Evolutionary conservation across 2,329 filamentous ascomycete species (phyloP), one percentile per base, ranked within the genome.

Genomic region (Penicillium psychrosexuale): DNA sequence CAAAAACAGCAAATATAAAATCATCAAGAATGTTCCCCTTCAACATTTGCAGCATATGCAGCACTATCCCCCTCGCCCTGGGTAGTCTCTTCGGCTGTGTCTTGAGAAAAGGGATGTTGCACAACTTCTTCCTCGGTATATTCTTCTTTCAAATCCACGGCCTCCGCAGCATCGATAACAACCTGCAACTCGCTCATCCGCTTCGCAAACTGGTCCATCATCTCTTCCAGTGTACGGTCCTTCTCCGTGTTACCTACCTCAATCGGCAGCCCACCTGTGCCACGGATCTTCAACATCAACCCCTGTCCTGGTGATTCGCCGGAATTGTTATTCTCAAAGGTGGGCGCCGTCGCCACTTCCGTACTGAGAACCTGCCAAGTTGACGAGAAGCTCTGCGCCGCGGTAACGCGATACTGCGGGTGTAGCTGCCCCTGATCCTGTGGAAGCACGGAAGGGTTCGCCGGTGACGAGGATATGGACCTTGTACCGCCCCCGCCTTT

Each of bases 331-430:
- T 78, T 79, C 40, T 83, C 82, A 68, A 85, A 88, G 2, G 83
- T 87, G 1, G 87, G 87, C 15, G 87, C 86, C 9, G 78, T 77
- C 8, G 76, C 75, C 9, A 88, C 72, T 9, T 74, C 73, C 0
- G 81, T 80, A 15, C 75, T 73, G 33, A 84, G 74, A 13, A 87
- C 79, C 64, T 88, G 85, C 86, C 93, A 97, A 47, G 87, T 83
- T 0, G 86, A 77, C 8, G 84, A 88, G 12, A 97, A 76, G 58
- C 87, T 91, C 39, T 88, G 84, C 1, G 89, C 88, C 53, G 84
- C 84, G 0, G 82, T 77, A 0, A 97, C 83, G 1, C 74, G 77
- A 51, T 73, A 77, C 27, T 51, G 77, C 66, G 50, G 55, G 38
- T 33, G 39, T 34, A 51, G 24, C n/a, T 48, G 51, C 28, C 42